These are phyloP conservation scores for Psilocybe subaeruginosa DNA, from an alignment of 768 basidiomycete genomes.

Conservation along the genomic window DNA sequence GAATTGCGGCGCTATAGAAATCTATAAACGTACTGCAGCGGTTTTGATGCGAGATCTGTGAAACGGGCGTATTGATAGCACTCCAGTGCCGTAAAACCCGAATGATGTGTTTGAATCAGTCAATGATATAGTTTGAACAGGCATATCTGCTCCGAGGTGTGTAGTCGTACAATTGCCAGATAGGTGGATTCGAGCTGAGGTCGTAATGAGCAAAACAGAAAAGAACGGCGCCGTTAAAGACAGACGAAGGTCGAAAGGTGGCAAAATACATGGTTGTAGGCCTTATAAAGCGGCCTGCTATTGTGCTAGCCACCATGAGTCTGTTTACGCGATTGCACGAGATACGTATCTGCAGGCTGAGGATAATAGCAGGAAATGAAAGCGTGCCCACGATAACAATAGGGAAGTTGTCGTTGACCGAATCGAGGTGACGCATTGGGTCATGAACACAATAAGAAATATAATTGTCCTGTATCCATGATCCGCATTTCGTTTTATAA, in stretches of 20 bases:
- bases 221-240: background rate
- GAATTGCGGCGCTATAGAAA: background rate
- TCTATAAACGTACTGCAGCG: slow-evolving; percentile 17
- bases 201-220: background rate
- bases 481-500: no score
- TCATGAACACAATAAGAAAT: background rate
- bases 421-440: background rate
- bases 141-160: slow-evolving; percentile 6
- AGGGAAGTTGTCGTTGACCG: background rate
- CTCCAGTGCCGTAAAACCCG: slow-evolving; percentile 1
- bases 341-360: background rate
- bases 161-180: background rate
- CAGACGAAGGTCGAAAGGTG: background rate
- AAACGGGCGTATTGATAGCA: slow-evolving; percentile 13
- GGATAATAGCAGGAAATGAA: slow-evolving; percentile 1
- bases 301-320: slow-evolving; percentile 3
- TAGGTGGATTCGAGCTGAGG: background rate
- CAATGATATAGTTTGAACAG: slow-evolving; percentile 14
- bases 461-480: background rate
- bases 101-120: slow-evolving; percentile 3
- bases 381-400: slow-evolving; percentile 1
- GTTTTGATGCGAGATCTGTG: slow-evolving; percentile 21
- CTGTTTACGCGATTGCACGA: background rate
- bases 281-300: background rate
- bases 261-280: background rate